Percentiles rank a stretch among this genome's conserved stretches.
phyloP scores from a whole-genome alignment of 1,139 yeast genomes.

The Geotrichum bryndzae region DNA sequence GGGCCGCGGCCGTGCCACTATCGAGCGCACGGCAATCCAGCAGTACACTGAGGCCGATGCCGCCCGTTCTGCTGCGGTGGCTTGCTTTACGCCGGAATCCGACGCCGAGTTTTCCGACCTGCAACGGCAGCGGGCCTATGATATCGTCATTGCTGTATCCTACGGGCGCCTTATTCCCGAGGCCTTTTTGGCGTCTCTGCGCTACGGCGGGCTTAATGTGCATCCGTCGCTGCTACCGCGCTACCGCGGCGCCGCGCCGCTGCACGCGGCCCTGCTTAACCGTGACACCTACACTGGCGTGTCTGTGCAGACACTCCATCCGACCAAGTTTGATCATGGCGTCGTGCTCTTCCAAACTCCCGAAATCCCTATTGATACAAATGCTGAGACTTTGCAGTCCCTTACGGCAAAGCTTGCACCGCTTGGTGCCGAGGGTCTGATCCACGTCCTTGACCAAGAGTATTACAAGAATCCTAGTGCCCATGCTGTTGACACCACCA shows the following conservation, averaged over 20 bases:
- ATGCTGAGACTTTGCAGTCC: slow-evolving; percentile 41
- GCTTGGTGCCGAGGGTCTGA: slow-evolving; percentile 56
- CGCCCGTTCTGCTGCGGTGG: background rate
- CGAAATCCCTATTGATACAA: slow-evolving; percentile 28
- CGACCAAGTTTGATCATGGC: slow-evolving; percentile 80
- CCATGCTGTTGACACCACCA: slow-evolving; percentile 10
- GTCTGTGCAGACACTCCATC: slow-evolving; percentile 84
- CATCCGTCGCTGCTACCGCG: slow-evolving; percentile 87
- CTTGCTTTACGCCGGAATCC: slow-evolving; percentile 14
- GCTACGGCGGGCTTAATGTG: slow-evolving; percentile 73
- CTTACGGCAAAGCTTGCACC: slow-evolving; percentile 48
- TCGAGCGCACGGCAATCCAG: slow-evolving; percentile 51
- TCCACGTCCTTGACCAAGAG: slow-evolving; percentile 38
- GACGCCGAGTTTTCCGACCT: slow-evolving; percentile 44
- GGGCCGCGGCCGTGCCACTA: slow-evolving; percentile 54
- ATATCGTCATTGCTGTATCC: slow-evolving; percentile 81
- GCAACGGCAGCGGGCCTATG: slow-evolving; percentile 37
- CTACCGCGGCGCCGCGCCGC: slow-evolving; percentile 85
- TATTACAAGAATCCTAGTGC: slow-evolving; percentile 30
- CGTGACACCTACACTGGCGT: slow-evolving; percentile 68
- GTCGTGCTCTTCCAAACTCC: slow-evolving; percentile 40
- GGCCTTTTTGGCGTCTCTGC: slow-evolving; percentile 43
- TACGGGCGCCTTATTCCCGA: slow-evolving; percentile 77
- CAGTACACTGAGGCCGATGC: slow-evolving; percentile 37
- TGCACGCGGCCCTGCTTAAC: slow-evolving; percentile 71